Percentiles rank a stretch among this genome's conserved stretches.
Evolutionary conservation across 768 basidiomycete genomes (phyloP).

Genomic region (Tylopilus sp.): DNA sequence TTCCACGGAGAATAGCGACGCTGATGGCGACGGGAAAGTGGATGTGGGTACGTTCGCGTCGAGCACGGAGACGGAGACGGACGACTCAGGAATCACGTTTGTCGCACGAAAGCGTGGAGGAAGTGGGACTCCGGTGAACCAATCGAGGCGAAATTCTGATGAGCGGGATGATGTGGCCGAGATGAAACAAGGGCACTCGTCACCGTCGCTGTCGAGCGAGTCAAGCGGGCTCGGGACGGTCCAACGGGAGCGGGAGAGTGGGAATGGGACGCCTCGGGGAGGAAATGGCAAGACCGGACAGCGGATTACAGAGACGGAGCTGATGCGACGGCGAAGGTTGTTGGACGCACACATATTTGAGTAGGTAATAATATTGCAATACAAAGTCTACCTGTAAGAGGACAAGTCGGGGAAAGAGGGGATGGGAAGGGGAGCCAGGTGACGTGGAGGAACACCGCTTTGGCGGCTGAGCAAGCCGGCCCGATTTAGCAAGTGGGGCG

Average conservation of each 20-base stretch:
- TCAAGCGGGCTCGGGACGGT: background rate
- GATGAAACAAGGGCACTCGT: conserved; percentile 17
- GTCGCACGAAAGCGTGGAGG: conserved; percentile 51
- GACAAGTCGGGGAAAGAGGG: background rate
- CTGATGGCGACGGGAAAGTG: conserved; percentile 7
- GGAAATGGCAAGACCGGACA: conserved; percentile 51
- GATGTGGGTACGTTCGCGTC: conserved; percentile 35
- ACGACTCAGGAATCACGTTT: conserved; percentile 70
- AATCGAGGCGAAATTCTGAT: conserved; percentile 19
- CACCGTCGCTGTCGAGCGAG: conserved; percentile 9
- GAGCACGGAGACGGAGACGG: conserved; percentile 69
- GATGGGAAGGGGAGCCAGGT: background rate
- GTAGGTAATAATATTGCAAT: background rate
- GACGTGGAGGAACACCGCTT: conserved; percentile 21
- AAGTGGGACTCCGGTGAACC: conserved; percentile 25
- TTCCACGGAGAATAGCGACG: conserved; percentile 4
- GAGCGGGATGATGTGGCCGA: conserved; percentile 13
- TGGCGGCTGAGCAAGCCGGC: conserved; percentile 16
- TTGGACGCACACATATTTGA: conserved; percentile 69
- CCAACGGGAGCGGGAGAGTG: conserved; percentile 30
- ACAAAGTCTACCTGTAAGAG: too few relatives aligned
- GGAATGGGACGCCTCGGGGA: conserved; percentile 23
- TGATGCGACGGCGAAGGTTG: conserved; percentile 75
- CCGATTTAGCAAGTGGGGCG: conserved; percentile 21
- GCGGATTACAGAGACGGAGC: conserved; percentile 71